These are phyloP conservation scores for Blastobotrys petasosporus DNA, from an alignment of 1,139 yeast genomes.

Conservation along the genomic window DNA sequence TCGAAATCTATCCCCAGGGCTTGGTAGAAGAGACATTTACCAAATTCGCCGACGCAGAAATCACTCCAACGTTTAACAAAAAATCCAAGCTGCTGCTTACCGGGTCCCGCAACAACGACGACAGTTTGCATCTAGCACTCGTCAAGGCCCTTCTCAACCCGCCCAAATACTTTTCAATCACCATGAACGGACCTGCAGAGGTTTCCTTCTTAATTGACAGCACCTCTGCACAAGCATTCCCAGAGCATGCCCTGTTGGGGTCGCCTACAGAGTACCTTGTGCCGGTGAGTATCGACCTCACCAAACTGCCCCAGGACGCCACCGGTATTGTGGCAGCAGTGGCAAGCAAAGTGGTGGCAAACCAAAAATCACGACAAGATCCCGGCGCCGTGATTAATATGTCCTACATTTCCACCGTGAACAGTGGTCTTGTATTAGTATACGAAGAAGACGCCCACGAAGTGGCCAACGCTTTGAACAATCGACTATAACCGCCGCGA, in stretches of 20 bases:
- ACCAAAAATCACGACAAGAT: slow-evolving; percentile 11
- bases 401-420: slow-evolving; percentile 53
- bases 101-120: slow-evolving; percentile 49
- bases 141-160: slow-evolving; percentile 35
- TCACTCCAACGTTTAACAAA: slow-evolving; percentile 43
- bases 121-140: slow-evolving; percentile 23
- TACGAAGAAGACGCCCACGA: slow-evolving; percentile 45
- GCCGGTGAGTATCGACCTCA: slow-evolving; percentile 54
- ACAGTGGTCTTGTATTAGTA: slow-evolving; percentile 54
- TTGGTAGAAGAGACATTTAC: slow-evolving; percentile 35
- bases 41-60: slow-evolving; percentile 39
- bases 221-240: slow-evolving; percentile 31
- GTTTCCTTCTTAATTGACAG: slow-evolving; percentile 46
- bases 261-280: slow-evolving; percentile 50
- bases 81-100: slow-evolving; percentile 47
- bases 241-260: slow-evolving; percentile 44
- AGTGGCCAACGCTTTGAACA: slow-evolving; percentile 16
- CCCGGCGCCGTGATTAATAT: slow-evolving; percentile 35
- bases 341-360: slow-evolving; percentile 43
- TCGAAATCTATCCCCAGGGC: slow-evolving; percentile 24
- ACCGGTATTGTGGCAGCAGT: slow-evolving; percentile 68
- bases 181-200: slow-evolving; percentile 48
- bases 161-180: slow-evolving; percentile 50
- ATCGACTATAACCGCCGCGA: background rate
- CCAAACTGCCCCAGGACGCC: slow-evolving; percentile 52